Base-by-base conservation (phyloP, 441 rosid genomes). In the Eruca vesicaria region DNA sequence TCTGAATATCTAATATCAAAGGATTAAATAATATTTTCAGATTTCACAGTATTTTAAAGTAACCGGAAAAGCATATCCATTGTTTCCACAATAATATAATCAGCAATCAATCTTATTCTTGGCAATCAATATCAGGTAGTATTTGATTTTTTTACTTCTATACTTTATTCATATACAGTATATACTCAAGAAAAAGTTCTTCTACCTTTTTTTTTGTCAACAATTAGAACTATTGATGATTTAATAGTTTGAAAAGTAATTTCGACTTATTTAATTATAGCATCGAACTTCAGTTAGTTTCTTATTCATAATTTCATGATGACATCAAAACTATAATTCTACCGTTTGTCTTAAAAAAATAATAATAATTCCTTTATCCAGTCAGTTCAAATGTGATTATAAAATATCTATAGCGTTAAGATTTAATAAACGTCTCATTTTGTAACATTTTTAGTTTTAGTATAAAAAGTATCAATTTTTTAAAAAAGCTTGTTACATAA, bases 51-150 rank as follows among this genome's bases (percentile, higher is more conserved):
- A 33, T 70, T 64, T 45, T 23, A 58, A 65, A 45, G 36, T 50
- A 61, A 58, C 28, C 53, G 28, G 50, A 77, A 59, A 28, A 77
- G 80, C 67, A 76, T 76, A 70, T 76, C 66, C 75, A 8, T 4
- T 76, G 9, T 28, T 35, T 0, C 26, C 57, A 76, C 60, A 12
- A 28, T 7, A 75, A 63, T 56, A 70, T 58, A 32, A 64, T 63
- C 18, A 21, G 11, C 7, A 75, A 61, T 68, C 64, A 75, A 28
- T 62, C 63, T 28, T 74, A 62, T 38, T 75, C 69, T 29, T 55
- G 79, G 63, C 61, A 77, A 77, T 28, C 71, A 64, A 64, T 64
- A 76, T 64, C 33, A 76, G 2, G 31, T 63, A 15, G 31, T 63
- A 15, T 43, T 55, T 55, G 55, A 48, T 48, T 16, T 48, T n/a